Conservation (phyloP, 2,329 filamentous ascomycete genomes). For the Sarocladium strictum region DNA sequence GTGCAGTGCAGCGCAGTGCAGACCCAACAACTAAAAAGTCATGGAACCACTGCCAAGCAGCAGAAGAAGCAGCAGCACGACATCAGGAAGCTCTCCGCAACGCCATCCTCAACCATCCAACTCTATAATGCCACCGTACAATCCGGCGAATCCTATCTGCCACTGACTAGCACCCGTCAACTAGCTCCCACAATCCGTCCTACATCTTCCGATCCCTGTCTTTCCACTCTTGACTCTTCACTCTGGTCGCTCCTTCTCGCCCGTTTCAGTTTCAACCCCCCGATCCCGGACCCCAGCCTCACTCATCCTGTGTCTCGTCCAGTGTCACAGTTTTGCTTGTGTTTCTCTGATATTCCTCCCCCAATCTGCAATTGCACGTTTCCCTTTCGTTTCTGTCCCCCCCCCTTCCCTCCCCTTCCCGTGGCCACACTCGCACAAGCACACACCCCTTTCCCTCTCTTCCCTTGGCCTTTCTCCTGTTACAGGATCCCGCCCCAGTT, state of each 20-base stretch:
- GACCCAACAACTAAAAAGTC: too few relatives aligned
- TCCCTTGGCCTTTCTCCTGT: neutral
- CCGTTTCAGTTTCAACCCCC: neutral
- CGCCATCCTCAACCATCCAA: neutral
- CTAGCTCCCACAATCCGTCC: neutral
- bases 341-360: neutral
- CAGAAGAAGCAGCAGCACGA: too few relatives aligned
- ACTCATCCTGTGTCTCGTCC: neutral
- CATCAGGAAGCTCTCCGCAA: neutral
- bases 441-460: neutral
- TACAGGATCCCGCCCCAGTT: neutral
- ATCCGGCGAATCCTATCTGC: neutral
- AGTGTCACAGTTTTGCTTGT: neutral
- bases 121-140: too few relatives aligned
- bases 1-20: neutral
- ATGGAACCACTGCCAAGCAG: neutral
- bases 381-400: neutral
- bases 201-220: constrained; percentile 9
- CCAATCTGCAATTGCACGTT: neutral
- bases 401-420: neutral
- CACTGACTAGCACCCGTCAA: neutral
- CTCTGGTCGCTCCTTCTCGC: neutral
- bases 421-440: neutral
- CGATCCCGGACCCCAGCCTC: neutral
- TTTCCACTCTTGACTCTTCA: neutral